Evolutionary conservation across 306 rosid species (phyloP).

Genomic region (Malus orientalis): DNA sequence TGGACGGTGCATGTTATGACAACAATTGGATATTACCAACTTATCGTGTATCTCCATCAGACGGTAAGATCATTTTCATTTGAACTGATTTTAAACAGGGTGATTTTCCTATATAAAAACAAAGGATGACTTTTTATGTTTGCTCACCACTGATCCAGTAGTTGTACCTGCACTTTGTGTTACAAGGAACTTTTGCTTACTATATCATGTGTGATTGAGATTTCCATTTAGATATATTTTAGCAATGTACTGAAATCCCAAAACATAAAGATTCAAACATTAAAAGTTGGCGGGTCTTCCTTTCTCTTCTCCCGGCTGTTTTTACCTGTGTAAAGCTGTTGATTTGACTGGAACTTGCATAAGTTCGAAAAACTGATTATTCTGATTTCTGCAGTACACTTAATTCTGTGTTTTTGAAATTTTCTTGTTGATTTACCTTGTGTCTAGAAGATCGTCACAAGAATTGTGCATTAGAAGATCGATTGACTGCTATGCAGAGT

Average conservation of each 20-base stretch:
- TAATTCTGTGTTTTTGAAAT: not conserved
- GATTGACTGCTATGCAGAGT: not conserved
- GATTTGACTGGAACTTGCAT: not conserved
- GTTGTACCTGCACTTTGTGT: not conserved
- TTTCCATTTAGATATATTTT: not conserved
- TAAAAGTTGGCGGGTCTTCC: not conserved
- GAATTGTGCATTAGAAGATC: not conserved
- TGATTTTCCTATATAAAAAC: not conserved
- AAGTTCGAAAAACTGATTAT: not conserved
- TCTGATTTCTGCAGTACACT: not conserved
- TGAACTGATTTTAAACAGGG: not conserved
- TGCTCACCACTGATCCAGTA: not conserved
- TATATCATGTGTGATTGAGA: not conserved
- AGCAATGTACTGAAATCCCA: not conserved
- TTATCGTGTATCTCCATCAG: slow-evolving; percentile 27
- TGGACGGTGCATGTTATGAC: slow-evolving; percentile 31
- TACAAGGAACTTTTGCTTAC: not conserved
- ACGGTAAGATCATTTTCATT: slow-evolving; percentile 31
- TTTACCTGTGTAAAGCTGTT: not conserved
- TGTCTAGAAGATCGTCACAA: not conserved
- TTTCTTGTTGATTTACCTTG: not conserved
- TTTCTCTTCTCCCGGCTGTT: not conserved
- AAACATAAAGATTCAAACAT: not conserved
- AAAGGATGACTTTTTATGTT: not conserved
- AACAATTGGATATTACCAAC: slow-evolving; percentile 49